Conservation (phyloP, 192 early-diverging fungal genomes). For the Jimgerdemannia lactiflua region DNA sequence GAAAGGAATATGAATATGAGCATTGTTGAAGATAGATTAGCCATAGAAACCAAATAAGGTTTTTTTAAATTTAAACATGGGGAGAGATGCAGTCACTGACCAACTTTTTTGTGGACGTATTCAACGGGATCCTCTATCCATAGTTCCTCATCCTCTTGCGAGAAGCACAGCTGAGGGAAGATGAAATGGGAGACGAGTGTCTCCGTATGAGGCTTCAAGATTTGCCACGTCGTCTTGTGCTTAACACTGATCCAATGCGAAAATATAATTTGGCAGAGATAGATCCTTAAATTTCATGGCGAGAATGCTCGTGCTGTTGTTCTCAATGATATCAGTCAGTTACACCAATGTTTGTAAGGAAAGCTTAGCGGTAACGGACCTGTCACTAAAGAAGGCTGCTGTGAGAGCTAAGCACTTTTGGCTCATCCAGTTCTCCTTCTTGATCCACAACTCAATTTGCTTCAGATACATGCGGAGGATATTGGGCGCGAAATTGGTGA, state of each 20-base stretch:
- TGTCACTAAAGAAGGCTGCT: conserved; percentile 74
- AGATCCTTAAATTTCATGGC: no score
- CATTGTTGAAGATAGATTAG: not conserved
- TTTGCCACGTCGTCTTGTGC: conserved; percentile 86
- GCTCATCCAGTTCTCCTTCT: conserved; percentile 71
- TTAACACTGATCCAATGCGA: conserved; percentile 58
- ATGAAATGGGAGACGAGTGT: conserved; percentile 85
- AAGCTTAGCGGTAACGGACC: conserved; percentile 31
- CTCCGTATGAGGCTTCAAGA: conserved; percentile 83
- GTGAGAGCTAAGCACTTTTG: conserved; percentile 66
- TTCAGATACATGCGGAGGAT: conserved; percentile 83
- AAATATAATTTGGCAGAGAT: no score
- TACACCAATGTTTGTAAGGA: no score
- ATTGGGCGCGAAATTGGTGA: conserved; percentile 87
- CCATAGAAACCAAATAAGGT: not conserved
- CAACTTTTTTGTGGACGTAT: conserved; percentile 78
- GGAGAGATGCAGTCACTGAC: conserved; percentile 21
- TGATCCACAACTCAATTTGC: conserved; percentile 76
- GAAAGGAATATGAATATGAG: not conserved
- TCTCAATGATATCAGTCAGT: no score
- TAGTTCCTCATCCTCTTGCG: conserved; percentile 76
- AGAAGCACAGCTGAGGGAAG: conserved; percentile 92
- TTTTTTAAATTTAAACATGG: conserved; percentile 15
- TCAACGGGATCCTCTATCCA: conserved; percentile 95
- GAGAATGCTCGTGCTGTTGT: no score